A percentile compares a stretch with the other conserved stretches of the same genome.
These are phyloP conservation scores for Metarhizium guizhouense DNA, from an alignment of 2,329 filamentous ascomycete species.

Conservation along the genomic window DNA sequence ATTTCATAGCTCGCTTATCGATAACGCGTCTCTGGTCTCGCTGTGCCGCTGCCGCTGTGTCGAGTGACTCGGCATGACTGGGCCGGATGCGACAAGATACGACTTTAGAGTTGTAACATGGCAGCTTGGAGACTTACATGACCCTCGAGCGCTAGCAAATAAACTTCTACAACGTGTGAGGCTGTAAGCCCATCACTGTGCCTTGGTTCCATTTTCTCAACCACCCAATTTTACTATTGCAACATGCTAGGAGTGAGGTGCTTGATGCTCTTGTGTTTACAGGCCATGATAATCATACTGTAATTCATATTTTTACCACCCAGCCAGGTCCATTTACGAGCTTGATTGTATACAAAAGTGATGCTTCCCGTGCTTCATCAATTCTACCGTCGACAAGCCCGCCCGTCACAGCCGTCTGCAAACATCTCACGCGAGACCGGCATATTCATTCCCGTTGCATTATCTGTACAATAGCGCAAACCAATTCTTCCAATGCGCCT, in stretches of 20 bases:
- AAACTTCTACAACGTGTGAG: no score
- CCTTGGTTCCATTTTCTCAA: no score
- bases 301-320: neutral
- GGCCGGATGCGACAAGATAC: no score
- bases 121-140: no score
- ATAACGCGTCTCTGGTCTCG: neutral
- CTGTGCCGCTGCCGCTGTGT: neutral
- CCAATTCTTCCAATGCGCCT: constrained; percentile 1
- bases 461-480: constrained; percentile 17
- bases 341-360: neutral
- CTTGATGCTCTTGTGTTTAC: no score
- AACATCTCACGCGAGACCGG: neutral
- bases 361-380: neutral
- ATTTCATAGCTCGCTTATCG: neutral
- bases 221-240: no score
- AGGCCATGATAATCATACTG: neutral
- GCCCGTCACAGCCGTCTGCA: neutral
- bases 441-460: neutral
- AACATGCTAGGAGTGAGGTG: no score
- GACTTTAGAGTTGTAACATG: no score
- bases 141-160: no score
- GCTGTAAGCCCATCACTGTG: no score
- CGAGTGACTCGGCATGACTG: no score
- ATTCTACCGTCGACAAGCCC: neutral
- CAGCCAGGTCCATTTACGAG: neutral